phyloP scores from a whole-genome alignment of 768 basidiomycete species.

The Mycena sanguinolenta region DNA sequence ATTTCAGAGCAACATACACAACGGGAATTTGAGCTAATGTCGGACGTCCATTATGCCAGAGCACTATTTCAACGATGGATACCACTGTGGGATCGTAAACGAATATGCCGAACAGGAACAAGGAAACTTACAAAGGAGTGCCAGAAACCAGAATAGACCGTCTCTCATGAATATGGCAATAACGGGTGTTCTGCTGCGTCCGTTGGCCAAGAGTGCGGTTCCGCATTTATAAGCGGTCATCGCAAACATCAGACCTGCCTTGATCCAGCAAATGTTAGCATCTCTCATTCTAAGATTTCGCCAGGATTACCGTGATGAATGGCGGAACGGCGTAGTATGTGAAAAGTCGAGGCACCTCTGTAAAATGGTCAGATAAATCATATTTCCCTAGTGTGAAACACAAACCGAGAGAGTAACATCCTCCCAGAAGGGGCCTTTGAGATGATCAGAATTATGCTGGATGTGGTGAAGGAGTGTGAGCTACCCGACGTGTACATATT shows the following conservation, averaged over 20 bases:
- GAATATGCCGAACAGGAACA: neutral
- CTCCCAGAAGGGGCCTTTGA: conserved; percentile 13
- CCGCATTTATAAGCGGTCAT: conserved; percentile 25
- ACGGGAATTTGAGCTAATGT: conserved; percentile 12
- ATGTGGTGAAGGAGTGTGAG: neutral
- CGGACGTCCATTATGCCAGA: conserved; percentile 11
- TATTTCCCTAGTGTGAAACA: neutral
- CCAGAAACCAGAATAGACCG: conserved; percentile 26
- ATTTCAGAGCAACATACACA: neutral
- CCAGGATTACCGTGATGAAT: conserved; percentile 14
- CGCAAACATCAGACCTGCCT: conserved; percentile 21
- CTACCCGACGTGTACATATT: conserved; percentile 25
- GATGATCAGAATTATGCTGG: neutral
- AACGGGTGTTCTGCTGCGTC: conserved; percentile 10
- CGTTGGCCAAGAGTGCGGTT: neutral
- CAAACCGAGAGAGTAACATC: conserved; percentile 25
- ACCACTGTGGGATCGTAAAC: conserved; percentile 8
- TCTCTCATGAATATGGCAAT: conserved; percentile 24
- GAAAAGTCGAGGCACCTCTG: conserved; percentile 25
- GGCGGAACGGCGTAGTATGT: conserved; percentile 22
- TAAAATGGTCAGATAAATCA: neutral
- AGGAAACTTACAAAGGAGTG: conserved; percentile 11
- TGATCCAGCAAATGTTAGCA: neutral
- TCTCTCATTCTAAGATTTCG: neutral
- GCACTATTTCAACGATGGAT: neutral